A percentile compares a stretch with the other conserved stretches of the same genome.
Conservation (phyloP, 2,329 filamentous ascomycete genomes). For the Chrysosporium queenslandicum region DNA sequence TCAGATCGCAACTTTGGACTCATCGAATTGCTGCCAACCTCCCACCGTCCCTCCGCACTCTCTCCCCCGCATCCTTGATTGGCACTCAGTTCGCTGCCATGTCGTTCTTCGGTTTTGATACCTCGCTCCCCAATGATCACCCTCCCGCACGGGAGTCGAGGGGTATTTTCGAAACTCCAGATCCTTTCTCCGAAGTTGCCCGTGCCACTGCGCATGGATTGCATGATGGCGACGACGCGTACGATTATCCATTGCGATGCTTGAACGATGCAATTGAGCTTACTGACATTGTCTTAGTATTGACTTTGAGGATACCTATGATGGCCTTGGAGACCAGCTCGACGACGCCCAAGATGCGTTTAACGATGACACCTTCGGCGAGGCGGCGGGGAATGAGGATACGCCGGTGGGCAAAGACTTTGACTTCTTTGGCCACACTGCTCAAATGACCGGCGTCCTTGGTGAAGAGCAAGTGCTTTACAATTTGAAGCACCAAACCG, state of each 20-base stretch:
- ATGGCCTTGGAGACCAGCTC: conserved; percentile 81
- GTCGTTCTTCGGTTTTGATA: conserved; percentile 89
- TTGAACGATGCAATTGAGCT: background rate
- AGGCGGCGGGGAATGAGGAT: conserved; percentile 38
- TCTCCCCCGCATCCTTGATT: background rate
- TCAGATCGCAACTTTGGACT: background rate
- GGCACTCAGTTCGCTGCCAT: conserved; percentile 39
- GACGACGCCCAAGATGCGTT: conserved; percentile 87
- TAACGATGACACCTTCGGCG: conserved; percentile 91
- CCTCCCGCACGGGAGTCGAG: conserved; percentile 62
- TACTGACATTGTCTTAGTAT: conserved; percentile 39
- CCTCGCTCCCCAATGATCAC: conserved; percentile 53
- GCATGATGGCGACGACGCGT: conserved; percentile 49
- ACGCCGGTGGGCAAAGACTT: conserved; percentile 76
- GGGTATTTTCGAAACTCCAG: conserved; percentile 65
- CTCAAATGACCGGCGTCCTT: conserved; percentile 73
- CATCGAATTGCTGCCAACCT: background rate
- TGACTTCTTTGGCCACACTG: conserved; percentile 91
- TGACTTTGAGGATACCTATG: conserved; percentile 96
- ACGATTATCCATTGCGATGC: conserved; percentile 22
- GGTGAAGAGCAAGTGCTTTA: conserved; percentile 85
- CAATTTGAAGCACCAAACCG: conserved; percentile 54
- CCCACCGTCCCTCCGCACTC: background rate
- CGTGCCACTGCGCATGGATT: conserved; percentile 40
- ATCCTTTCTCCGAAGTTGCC: conserved; percentile 80